phyloP scores from a whole-genome alignment of 495 filamentous ascomycete genomes.

The Hypoxylon trugodes region DNA sequence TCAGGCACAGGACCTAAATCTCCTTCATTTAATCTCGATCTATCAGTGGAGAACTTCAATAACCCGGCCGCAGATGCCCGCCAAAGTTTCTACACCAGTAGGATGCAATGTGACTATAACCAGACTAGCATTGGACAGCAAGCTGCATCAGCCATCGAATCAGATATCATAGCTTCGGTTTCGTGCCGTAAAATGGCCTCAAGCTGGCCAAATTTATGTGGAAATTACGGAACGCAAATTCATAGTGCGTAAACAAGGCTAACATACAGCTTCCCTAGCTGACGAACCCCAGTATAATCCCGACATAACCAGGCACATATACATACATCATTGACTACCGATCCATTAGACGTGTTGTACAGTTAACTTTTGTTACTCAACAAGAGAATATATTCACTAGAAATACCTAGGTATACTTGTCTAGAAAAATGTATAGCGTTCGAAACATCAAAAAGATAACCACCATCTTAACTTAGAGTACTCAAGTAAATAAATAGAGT shows the following conservation, averaged over 20 bases:
- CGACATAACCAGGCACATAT: slow-evolving; percentile 7
- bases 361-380: background rate
- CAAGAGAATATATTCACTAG: background rate
- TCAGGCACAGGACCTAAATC: slow-evolving; percentile 34
- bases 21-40: slow-evolving; percentile 20
- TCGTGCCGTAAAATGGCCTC: background rate
- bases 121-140: slow-evolving; percentile 2
- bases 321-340: background rate
- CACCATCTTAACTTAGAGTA: too few species aligned
- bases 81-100: slow-evolving; percentile 4
- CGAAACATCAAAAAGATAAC: too few species aligned
- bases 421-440: too few species aligned
- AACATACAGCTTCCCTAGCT: background rate
- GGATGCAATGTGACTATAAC: slow-evolving; percentile 8
- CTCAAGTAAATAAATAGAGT: too few species aligned
- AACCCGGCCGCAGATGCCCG: slow-evolving; percentile 8
- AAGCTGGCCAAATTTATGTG: slow-evolving; percentile 3
- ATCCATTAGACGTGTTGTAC: background rate
- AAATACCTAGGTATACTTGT: too few species aligned
- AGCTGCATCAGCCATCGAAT: slow-evolving; percentile 23
- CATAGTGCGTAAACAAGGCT: slow-evolving; percentile 10
- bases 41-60: slow-evolving; percentile 24
- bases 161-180: slow-evolving; percentile 23
- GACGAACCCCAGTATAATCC: slow-evolving; percentile 4
- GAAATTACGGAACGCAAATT: slow-evolving; percentile 12